Evolutionary conservation across 2,329 filamentous ascomycete species (phyloP).

Genomic region (Boeremia lycopersici): DNA sequence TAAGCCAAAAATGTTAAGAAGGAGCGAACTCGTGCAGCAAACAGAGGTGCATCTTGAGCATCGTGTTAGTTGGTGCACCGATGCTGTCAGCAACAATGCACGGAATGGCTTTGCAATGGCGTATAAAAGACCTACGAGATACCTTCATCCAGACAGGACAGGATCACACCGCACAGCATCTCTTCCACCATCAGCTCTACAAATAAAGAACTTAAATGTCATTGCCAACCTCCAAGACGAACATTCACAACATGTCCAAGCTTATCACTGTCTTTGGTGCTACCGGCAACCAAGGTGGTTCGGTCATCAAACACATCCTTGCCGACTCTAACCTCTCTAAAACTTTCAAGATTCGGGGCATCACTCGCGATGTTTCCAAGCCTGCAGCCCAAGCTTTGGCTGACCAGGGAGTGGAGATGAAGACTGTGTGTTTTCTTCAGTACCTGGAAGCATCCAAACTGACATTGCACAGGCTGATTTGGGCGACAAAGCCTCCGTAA

Average conservation of each 20-base stretch:
- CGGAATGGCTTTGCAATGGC: background rate
- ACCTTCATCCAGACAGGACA: background rate
- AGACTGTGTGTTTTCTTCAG: conserved; percentile 15
- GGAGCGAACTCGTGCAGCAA: background rate
- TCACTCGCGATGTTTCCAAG: conserved; percentile 54
- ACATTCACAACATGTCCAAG: conserved; percentile 25
- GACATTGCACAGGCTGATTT: conserved; percentile 51
- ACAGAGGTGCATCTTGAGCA: no score
- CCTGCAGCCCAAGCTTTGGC: conserved; percentile 25
- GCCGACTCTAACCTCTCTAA: conserved; percentile 53
- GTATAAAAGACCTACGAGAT: background rate
- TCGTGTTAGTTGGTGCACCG: no score
- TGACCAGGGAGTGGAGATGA: conserved; percentile 27
- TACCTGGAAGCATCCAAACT: conserved; percentile 18
- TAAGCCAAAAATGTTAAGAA: background rate
- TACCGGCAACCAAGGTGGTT: conserved; percentile 60
- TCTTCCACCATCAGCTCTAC: background rate
- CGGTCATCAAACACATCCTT: conserved; percentile 55
- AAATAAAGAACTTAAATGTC: no score
- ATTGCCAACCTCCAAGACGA: background rate
- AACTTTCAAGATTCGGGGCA: conserved; percentile 56
- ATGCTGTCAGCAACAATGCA: conserved; percentile 2
- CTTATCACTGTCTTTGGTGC: conserved; percentile 55
- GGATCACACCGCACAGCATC: background rate
- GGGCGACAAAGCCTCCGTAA: conserved; percentile 48